Percentiles rank a stretch among this genome's conserved stretches.
Evolutionary conservation across 345 rosid species (phyloP).

Genomic region (Trapa bicornis): DNA sequence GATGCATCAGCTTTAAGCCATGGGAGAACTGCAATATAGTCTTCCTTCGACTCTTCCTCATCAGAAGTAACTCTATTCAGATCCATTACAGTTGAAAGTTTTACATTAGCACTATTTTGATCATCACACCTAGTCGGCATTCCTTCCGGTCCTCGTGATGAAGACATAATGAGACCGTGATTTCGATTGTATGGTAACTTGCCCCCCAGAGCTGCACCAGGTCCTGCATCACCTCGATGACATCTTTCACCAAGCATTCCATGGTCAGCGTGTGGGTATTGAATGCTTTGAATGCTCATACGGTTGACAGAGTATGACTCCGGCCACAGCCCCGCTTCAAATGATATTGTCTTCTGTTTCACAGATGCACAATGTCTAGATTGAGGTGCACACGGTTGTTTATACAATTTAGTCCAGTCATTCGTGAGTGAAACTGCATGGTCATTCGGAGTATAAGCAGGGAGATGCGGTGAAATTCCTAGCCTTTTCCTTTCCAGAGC

Average conservation of each 20-base stretch:
- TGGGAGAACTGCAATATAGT: constrained; percentile 35
- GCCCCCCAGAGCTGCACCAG: constrained; percentile 30
- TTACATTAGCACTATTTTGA: background rate
- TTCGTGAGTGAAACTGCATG: constrained; percentile 23
- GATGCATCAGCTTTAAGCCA: constrained; percentile 47
- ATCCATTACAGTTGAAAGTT: background rate
- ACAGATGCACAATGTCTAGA: constrained; percentile 38
- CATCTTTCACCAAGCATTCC: constrained; percentile 41
- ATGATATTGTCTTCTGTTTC: constrained; percentile 40
- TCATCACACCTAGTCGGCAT: background rate
- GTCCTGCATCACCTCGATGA: constrained; percentile 33
- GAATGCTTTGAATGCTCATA: constrained; percentile 29
- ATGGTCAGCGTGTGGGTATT: constrained; percentile 31
- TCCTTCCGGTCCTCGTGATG: background rate
- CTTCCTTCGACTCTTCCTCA: constrained; percentile 35
- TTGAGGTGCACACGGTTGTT: constrained; percentile 45
- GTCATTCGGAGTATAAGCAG: constrained; percentile 31
- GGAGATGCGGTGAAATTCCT: constrained; percentile 31
- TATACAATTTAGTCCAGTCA: constrained; percentile 30
- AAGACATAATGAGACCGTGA: constrained; percentile 13
- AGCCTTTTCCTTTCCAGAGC: background rate
- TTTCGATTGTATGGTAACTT: constrained; percentile 20
- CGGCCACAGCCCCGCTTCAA: constrained; percentile 33
- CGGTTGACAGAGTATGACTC: constrained; percentile 34
- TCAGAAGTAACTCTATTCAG: constrained; percentile 1